These are phyloP conservation scores for Lindgomyces ingoldianus DNA, from an alignment of 495 filamentous ascomycete genomes.

Conservation along the genomic window DNA sequence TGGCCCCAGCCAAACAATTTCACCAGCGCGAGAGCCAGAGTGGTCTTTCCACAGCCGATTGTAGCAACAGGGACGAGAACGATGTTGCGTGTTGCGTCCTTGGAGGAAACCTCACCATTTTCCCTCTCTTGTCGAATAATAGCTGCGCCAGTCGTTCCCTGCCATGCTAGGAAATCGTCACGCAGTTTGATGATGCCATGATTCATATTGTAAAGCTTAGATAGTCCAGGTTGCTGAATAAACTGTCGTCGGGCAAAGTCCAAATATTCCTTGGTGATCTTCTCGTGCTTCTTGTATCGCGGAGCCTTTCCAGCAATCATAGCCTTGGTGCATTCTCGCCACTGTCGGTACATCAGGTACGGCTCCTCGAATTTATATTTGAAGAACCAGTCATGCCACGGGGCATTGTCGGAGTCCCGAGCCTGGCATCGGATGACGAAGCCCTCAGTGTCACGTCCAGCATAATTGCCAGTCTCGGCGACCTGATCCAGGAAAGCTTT, in stretches of 20 bases:
- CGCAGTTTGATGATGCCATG: slow-evolving; percentile 95
- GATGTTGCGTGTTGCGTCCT: slow-evolving; percentile 61
- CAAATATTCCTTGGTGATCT: slow-evolving; percentile 91
- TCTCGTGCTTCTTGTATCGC: slow-evolving; percentile 78
- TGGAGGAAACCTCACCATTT: slow-evolving; percentile 45
- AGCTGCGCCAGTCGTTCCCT: slow-evolving; percentile 81
- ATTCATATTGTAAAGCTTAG: slow-evolving; percentile 71
- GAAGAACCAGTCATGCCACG: slow-evolving; percentile 93
- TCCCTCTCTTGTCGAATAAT: slow-evolving; percentile 67
- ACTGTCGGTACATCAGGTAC: slow-evolving; percentile 96
- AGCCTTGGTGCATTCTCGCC: slow-evolving; percentile 94
- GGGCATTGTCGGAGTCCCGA: slow-evolving; percentile 48
- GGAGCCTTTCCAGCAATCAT: slow-evolving; percentile 75
- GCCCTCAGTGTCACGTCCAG: slow-evolving; percentile 89
- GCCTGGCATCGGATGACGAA: slow-evolving; percentile 93
- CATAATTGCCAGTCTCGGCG: slow-evolving; percentile 82
- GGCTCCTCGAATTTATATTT: slow-evolving; percentile 99
- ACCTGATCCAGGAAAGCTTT: slow-evolving; percentile 78
- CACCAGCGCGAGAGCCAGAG: slow-evolving; percentile 75
- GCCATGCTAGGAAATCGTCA: slow-evolving; percentile 78
- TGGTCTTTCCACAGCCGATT: slow-evolving; percentile 96
- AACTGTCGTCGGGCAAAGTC: slow-evolving; percentile 74
- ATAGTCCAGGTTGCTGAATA: slow-evolving; percentile 61
- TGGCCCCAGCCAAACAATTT: slow-evolving; percentile 92
- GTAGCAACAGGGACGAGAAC: slow-evolving; percentile 86